Conservation (phyloP, 192 early-diverging fungal species). For the Borealophlyctis nickersoniae region DNA sequence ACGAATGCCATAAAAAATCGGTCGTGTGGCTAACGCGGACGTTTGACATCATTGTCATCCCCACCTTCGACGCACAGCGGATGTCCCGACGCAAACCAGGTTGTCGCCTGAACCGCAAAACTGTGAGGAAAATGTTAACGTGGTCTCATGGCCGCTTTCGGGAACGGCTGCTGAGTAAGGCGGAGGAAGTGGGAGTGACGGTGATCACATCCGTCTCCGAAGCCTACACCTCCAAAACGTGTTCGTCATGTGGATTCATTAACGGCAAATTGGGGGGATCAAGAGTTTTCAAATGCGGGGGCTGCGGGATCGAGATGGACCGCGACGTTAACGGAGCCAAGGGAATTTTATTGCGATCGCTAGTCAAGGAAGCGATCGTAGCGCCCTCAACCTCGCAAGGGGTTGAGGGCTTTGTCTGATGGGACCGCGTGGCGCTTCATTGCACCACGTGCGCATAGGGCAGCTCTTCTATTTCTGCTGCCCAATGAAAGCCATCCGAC, state of each 20-base stretch:
- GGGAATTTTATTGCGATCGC: not conserved
- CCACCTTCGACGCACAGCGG: not conserved
- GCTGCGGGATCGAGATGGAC: not conserved
- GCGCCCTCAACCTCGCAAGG: too few relatives aligned
- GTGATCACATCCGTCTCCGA: not conserved
- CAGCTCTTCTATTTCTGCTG: too few relatives aligned
- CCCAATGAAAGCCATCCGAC: too few relatives aligned
- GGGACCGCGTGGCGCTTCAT: too few relatives aligned
- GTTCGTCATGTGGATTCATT: not conserved
- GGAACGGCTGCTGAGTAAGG: not conserved
- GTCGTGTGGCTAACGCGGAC: constrained; percentile 1
- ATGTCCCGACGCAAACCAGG: not conserved
- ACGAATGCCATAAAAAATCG: constrained; percentile 12
- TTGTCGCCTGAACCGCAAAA: constrained; percentile 1
- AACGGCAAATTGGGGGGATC: not conserved
- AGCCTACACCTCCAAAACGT: constrained; percentile 5
- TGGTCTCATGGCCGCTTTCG: not conserved
- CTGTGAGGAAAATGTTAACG: constrained; percentile 3
- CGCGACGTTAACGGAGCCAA: constrained; percentile 3
- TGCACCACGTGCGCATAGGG: too few relatives aligned
- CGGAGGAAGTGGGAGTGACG: not conserved
- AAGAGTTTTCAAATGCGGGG: constrained; percentile 3
- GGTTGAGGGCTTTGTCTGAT: too few relatives aligned
- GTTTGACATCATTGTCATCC: constrained; percentile 11
- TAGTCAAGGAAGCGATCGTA: too few relatives aligned